phyloP scores from a whole-genome alignment of 352 stramenopile species.

The Thalassiosira hispida region DNA sequence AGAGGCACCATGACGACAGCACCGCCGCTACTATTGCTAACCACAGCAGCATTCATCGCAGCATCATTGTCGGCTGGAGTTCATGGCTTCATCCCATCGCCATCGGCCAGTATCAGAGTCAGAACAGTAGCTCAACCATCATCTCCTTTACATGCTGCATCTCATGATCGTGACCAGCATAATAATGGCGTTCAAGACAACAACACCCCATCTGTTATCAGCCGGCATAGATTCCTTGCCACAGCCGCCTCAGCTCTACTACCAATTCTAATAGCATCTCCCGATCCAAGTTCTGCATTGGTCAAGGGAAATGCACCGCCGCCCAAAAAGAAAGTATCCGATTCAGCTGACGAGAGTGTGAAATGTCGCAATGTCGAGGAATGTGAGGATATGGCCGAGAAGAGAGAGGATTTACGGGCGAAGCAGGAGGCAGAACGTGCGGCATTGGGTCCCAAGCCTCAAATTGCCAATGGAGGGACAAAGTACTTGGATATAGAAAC shows the following conservation, averaged over 20 bases:
- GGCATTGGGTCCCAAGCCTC: conserved; percentile 31
- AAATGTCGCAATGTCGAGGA: conserved; percentile 84
- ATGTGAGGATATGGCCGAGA: conserved; percentile 75
- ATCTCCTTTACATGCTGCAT: not conserved
- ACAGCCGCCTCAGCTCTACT: not conserved
- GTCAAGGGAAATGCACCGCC: conserved; percentile 81
- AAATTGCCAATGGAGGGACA: conserved; percentile 51
- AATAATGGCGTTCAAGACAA: not conserved
- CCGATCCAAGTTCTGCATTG: conserved; percentile 43
- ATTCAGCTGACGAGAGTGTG: conserved; percentile 26
- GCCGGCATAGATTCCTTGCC: conserved; percentile 7
- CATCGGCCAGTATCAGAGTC: not conserved
- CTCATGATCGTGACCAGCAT: not conserved
- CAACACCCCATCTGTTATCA: conserved; percentile 2
- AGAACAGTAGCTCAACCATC: not conserved
- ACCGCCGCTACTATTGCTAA: not conserved
- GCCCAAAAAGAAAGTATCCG: conserved; percentile 47
- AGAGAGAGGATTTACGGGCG: conserved; percentile 26
- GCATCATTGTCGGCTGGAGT: not conserved
- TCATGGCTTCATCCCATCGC: not conserved
- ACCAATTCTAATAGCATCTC: not conserved
- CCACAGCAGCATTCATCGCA: not conserved
- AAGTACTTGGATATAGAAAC: conserved; percentile 67
- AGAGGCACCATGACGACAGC: no score
- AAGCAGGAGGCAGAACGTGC: conserved; percentile 40